A percentile compares a stretch with the other conserved stretches of the same genome.
These are phyloP conservation scores for Geotrichum aggregatum DNA, from an alignment of 1,139 yeast species.

Conservation along the genomic window DNA sequence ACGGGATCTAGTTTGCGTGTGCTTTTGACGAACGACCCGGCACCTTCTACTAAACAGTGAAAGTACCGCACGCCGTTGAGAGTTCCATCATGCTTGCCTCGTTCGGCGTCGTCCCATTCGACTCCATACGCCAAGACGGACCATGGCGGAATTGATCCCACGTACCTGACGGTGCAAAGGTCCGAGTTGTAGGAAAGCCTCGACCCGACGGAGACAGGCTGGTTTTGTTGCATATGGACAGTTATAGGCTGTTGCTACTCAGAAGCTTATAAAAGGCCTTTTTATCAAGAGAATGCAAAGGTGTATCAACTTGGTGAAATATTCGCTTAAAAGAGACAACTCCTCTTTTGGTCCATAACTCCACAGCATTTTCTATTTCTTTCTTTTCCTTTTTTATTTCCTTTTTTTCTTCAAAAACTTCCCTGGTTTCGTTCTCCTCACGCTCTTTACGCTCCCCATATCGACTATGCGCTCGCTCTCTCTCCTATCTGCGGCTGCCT, in stretches of 20 bases:
- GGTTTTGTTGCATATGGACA: background rate
- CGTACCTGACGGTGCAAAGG: constrained; percentile 58
- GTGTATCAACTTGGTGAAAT: background rate
- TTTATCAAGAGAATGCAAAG: background rate
- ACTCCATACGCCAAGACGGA: constrained; percentile 62
- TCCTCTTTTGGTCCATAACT: too few species aligned
- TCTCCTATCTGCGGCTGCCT: constrained; percentile 15
- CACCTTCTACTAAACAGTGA: constrained; percentile 30
- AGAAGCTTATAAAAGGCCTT: too few species aligned
- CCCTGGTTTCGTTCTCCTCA: background rate
- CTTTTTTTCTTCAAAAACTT: background rate
- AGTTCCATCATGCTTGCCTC: constrained; percentile 59
- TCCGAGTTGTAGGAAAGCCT: constrained; percentile 49
- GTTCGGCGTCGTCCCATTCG: constrained; percentile 71
- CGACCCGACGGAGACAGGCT: constrained; percentile 36
- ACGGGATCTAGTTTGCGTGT: constrained; percentile 37
- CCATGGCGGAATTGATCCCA: constrained; percentile 65
- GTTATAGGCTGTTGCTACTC: too few species aligned
- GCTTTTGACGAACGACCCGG: constrained; percentile 69
- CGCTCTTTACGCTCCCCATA: constrained; percentile 1
- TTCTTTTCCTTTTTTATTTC: background rate
- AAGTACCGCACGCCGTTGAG: constrained; percentile 49
- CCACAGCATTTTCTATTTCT: background rate
- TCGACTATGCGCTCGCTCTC: constrained; percentile 10
- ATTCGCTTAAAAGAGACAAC: background rate